phyloP scores from a whole-genome alignment of 345 rosid species.

The Cardiospermum halicacabum region DNA sequence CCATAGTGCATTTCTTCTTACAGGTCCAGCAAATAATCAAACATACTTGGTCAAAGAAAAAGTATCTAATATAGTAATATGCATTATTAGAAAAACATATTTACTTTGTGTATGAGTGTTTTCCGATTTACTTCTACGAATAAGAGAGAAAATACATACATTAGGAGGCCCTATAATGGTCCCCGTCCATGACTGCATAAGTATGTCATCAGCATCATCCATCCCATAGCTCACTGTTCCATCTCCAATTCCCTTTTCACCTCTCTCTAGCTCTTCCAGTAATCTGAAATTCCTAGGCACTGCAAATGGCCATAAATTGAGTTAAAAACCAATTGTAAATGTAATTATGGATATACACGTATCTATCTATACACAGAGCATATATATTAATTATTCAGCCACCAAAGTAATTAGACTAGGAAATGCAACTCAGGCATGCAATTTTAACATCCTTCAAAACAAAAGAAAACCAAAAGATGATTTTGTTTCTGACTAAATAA shows the following conservation, averaged over 20 bases:
- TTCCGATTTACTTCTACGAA: not conserved
- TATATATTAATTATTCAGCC: too few relatives aligned
- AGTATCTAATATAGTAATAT: too few relatives aligned
- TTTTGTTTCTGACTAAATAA: not conserved
- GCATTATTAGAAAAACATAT: not conserved
- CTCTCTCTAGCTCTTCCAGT: constrained; percentile 80
- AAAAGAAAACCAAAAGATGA: not conserved
- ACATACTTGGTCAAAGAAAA: too few relatives aligned
- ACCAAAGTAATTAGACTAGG: too few relatives aligned
- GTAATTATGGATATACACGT: too few relatives aligned
- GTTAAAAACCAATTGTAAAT: not conserved
- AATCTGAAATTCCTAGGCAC: constrained; percentile 72
- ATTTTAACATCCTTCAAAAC: not conserved
- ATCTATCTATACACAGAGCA: too few relatives aligned
- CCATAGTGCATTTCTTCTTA: too few relatives aligned
- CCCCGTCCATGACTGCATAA: constrained; percentile 92
- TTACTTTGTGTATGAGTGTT: not conserved
- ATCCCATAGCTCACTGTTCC: constrained; percentile 98
- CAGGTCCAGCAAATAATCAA: not conserved
- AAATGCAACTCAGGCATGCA: not conserved
- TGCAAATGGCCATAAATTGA: constrained; percentile 24
- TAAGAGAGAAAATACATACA: constrained; percentile 24
- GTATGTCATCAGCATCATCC: constrained; percentile 97
- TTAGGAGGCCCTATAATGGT: constrained; percentile 70
- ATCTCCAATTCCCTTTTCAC: constrained; percentile 85